phyloP scores from a whole-genome alignment of 768 basidiomycete genomes.

The Podaxis mareebaensis region DNA sequence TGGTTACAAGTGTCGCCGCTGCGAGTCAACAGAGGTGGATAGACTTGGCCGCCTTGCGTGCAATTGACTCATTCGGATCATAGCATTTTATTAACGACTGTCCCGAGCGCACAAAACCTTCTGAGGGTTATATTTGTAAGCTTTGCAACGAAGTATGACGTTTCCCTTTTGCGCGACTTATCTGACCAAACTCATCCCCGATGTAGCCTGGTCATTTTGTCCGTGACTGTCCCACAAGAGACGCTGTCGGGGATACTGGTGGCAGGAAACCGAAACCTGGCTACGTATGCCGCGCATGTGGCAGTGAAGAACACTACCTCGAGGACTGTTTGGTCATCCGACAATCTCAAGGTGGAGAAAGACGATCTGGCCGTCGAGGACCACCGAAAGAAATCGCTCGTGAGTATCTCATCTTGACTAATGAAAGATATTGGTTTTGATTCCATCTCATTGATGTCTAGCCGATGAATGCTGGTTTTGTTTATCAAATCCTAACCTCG shows the following conservation, averaged over 20 bases:
- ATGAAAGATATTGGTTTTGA: neutral
- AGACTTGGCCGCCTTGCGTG: conserved; percentile 17
- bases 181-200: neutral
- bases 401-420: conserved; percentile 38
- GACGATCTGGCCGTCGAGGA: conserved; percentile 47
- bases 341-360: conserved; percentile 39
- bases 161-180: conserved; percentile 10
- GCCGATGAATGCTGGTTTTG: conserved; percentile 99
- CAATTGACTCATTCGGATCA: conserved; percentile 10
- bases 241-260: conserved; percentile 79
- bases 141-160: conserved; percentile 68
- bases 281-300: conserved; percentile 92
- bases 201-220: conserved; percentile 78
- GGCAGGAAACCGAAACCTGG: conserved; percentile 81
- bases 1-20: conserved; percentile 78
- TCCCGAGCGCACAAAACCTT: conserved; percentile 72
- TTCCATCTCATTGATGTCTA: conserved; percentile 27
- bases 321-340: conserved; percentile 83
- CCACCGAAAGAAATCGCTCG: conserved; percentile 81
- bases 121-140: conserved; percentile 86
- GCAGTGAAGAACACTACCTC: conserved; percentile 81
- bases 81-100: conserved; percentile 81
- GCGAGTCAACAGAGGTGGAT: conserved; percentile 70
- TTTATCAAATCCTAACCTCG: conserved; percentile 88
- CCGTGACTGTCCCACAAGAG: conserved; percentile 83